These are phyloP conservation scores for Solanum hybrid DNA, from an alignment of 305 asterid species.

Conservation along the genomic window DNA sequence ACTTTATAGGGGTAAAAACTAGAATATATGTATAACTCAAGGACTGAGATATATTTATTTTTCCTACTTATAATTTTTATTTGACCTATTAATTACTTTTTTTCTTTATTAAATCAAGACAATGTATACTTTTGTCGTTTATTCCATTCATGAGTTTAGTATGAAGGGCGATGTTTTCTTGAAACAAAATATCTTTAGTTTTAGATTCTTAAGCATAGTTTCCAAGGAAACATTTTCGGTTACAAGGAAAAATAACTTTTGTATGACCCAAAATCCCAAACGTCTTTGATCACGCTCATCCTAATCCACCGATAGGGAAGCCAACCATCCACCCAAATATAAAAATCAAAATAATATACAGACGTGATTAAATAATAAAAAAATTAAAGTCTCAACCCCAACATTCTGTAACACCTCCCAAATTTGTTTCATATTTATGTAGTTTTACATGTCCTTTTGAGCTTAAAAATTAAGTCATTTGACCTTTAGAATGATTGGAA, in stretches of 20 bases:
- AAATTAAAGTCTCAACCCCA: neutral
- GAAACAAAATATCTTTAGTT: neutral
- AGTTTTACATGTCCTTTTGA: neutral
- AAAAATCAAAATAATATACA: no score
- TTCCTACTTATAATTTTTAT: neutral
- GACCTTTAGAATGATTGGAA: neutral
- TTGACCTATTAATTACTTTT: neutral
- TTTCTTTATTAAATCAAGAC: neutral
- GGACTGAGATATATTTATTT: neutral
- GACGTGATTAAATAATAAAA: neutral
- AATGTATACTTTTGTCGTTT: neutral
- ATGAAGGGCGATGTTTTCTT: neutral
- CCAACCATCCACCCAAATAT: neutral
- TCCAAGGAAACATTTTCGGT: neutral
- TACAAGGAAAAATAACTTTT: neutral
- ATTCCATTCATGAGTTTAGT: neutral
- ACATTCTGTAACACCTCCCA: neutral
- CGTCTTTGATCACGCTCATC: neutral
- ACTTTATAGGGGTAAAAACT: neutral
- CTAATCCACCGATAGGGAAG: neutral
- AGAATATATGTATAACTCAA: neutral
- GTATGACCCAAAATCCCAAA: neutral
- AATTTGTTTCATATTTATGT: neutral
- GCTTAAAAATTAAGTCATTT: neutral
- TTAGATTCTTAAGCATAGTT: neutral